Evolutionary conservation across 768 basidiomycete species (phyloP), one percentile per base, ranked within the genome.

Genomic region (Pulveroboletus ravenelii): DNA sequence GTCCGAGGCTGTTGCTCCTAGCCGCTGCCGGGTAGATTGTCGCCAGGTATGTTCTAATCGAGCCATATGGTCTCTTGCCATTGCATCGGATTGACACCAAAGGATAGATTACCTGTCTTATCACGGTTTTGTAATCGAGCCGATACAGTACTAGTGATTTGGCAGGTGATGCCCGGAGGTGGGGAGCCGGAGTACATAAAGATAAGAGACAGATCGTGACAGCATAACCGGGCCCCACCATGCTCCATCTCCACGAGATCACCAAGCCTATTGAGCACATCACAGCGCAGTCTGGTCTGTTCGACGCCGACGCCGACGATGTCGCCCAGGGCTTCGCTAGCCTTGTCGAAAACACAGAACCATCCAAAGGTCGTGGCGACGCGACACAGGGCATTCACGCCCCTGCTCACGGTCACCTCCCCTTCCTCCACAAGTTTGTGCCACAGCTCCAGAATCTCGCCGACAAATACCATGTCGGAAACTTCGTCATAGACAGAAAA

Each of bases 401-500:
- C 4, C 54, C 64, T 38, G 62, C 72, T 40, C 70, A 74, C 46
- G 48, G 42, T 41, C 50, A 56, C 10, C 55, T 71, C 25, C 68
- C 71, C 1, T 71, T 74, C 71, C 62, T 83, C 34, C 70, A 75
- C 52, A 70, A 65, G 30, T 60, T 80, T 29, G 71, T 84, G 8
- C 82, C 82, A 1, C 78, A 80, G 17, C 70, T 84, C 37, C 74
- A 84, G 64, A 72, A 72, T 48, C 65, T 82, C 20, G 81, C 80
- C 3, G 57, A 62, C 5, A 66, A 72, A 27, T 77, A 78, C 53
- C 82, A 85, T 48, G 67, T 78, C 45, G 82, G 82, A 3, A 85
- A 85, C 59, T 85, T 70, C 59, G 80, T 83, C 25, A 61, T 73
- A 18, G 65, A 78, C 29, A 71, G 82, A 35, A 74, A 69, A 7